These are phyloP conservation scores for Botryotinia calthae DNA, from an alignment of 2,329 filamentous ascomycete genomes.

Conservation along the genomic window DNA sequence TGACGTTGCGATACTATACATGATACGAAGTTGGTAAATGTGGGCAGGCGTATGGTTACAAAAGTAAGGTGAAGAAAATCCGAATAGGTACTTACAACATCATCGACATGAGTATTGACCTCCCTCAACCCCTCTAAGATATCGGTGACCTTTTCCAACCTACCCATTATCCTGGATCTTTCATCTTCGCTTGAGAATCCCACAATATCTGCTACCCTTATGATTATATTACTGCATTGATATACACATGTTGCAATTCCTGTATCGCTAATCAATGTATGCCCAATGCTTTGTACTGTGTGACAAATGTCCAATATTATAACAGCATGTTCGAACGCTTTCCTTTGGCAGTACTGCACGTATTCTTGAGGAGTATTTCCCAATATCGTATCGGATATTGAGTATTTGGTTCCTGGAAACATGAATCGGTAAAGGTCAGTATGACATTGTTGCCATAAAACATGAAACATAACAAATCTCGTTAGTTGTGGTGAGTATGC, in stretches of 20 bases:
- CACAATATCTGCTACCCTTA: slow-evolving; percentile 11
- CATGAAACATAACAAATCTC: slow-evolving; percentile 19
- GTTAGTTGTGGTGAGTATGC: slow-evolving; percentile 19
- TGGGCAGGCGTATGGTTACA: no score
- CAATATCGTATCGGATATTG: slow-evolving; percentile 12
- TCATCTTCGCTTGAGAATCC: slow-evolving; percentile 6
- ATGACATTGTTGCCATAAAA: slow-evolving; percentile 20
- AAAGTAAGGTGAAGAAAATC: background rate
- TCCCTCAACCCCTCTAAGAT: slow-evolving; percentile 15
- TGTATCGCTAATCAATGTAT: slow-evolving; percentile 17
- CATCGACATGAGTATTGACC: slow-evolving; percentile 17
- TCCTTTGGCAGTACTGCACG: slow-evolving; percentile 12
- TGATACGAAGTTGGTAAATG: background rate
- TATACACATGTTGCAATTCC: slow-evolving; percentile 16
- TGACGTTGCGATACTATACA: slow-evolving; percentile 11
- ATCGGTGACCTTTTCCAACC: slow-evolving; percentile 4
- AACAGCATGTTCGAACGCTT: slow-evolving; percentile 17
- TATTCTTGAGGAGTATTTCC: slow-evolving; percentile 6
- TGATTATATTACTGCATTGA: slow-evolving; percentile 17
- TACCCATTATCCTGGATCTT: background rate
- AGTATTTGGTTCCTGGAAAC: slow-evolving; percentile 16
- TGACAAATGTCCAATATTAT: slow-evolving; percentile 15
- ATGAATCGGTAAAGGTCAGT: slow-evolving; percentile 18
- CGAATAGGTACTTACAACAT: slow-evolving; percentile 3
- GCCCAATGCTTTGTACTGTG: slow-evolving; percentile 17